phyloP scores from a whole-genome alignment of 768 basidiomycete genomes.

The Tricholoma saponaceum region DNA sequence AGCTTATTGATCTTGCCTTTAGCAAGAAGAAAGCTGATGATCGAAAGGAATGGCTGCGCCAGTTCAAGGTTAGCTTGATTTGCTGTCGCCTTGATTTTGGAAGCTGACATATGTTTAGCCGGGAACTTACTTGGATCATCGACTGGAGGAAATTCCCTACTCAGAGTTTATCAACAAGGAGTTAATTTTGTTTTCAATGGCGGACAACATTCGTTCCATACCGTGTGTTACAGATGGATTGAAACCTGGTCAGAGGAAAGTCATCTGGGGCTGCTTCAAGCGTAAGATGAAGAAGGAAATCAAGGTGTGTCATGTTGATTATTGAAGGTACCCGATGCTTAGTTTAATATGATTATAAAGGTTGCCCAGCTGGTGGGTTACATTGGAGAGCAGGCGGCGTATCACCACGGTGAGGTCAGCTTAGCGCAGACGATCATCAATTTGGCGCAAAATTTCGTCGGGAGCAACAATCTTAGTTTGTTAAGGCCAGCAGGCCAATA shows the following conservation, averaged over 20 bases:
- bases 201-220: conserved; percentile 97
- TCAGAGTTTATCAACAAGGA: conserved; percentile 98
- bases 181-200: conserved; percentile 98
- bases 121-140: conserved; percentile 91
- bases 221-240: conserved; percentile 91
- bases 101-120: conserved; percentile 44
- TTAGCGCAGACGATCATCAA: conserved; percentile 89
- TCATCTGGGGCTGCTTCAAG: conserved; percentile 95
- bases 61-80: conserved; percentile 64
- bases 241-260: conserved; percentile 97
- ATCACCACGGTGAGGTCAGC: conserved; percentile 94
- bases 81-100: conserved; percentile 3
- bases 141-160: conserved; percentile 78
- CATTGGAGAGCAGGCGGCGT: conserved; percentile 88
- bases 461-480: conserved; percentile 92
- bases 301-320: conserved; percentile 49
- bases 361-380: conserved; percentile 96
- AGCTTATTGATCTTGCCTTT: conserved; percentile 95
- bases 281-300: conserved; percentile 88
- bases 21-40: conserved; percentile 99
- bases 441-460: conserved; percentile 91
- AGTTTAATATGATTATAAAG: conserved; percentile 26
- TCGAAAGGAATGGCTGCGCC: conserved; percentile 95
- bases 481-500: conserved; percentile 90
- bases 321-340: not conserved